These are phyloP conservation scores for Fusarium verrucosum DNA, from an alignment of 2,329 filamentous ascomycete species.

Conservation along the genomic window DNA sequence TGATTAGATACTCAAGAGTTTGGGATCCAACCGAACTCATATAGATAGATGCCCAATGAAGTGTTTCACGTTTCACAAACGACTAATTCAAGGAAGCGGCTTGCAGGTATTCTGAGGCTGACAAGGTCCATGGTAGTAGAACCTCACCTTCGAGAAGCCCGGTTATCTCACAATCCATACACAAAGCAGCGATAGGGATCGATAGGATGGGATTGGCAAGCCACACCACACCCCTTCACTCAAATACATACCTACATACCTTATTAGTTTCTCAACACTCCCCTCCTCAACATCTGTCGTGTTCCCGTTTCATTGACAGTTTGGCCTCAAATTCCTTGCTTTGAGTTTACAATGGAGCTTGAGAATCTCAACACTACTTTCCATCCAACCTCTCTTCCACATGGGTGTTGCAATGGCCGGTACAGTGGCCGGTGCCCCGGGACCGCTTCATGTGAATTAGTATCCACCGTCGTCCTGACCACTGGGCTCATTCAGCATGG, in stretches of 20 bases:
- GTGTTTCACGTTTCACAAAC: not conserved
- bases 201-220: constrained; percentile 18
- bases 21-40: not conserved
- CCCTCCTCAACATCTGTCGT: constrained; percentile 17
- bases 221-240: constrained; percentile 29
- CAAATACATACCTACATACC: too few species aligned
- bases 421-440: constrained; percentile 1
- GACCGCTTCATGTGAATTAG: constrained; percentile 19
- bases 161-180: constrained; percentile 21
- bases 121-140: constrained; percentile 6
- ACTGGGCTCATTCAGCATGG: constrained; percentile 30
- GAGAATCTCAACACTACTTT: constrained; percentile 14
- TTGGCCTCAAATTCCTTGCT: constrained; percentile 6
- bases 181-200: constrained; percentile 18
- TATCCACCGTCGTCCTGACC: constrained; percentile 33
- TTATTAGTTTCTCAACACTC: constrained; percentile 32
- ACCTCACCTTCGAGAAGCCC: constrained; percentile 12
- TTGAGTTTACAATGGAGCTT: constrained; percentile 4
- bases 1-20: not conserved
- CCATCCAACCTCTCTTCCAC: constrained; percentile 32
- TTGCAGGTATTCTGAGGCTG: constrained; percentile 3
- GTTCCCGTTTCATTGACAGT: not conserved
- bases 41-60: not conserved
- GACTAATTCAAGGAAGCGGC: not conserved
- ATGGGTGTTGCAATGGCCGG: constrained; percentile 16